Percentiles rank a stretch among this genome's conserved stretches.
Evolutionary conservation across 2,329 filamentous ascomycete genomes (phyloP).

Genomic region (Biscogniauxia mediterranea): DNA sequence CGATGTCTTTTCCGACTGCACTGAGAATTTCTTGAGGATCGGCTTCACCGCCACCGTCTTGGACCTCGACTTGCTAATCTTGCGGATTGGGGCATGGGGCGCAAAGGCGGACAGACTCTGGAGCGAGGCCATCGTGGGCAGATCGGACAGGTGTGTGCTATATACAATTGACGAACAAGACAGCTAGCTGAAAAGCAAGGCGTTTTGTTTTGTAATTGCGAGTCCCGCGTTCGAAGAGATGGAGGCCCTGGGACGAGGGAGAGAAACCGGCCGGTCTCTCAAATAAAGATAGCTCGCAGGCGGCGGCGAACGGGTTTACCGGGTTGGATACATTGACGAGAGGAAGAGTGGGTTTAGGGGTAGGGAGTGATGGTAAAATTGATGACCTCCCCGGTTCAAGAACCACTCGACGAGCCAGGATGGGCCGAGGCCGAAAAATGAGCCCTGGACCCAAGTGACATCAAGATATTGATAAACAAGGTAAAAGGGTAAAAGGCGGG

Average conservation of each 20-base stretch:
- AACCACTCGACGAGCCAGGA: neutral
- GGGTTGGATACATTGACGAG: neutral
- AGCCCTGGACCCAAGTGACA: neutral
- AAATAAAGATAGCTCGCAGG: neutral
- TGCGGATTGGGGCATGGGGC: constrained; percentile 28
- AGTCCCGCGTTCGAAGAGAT: neutral
- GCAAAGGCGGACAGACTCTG: constrained; percentile 31
- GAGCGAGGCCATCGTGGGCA: constrained; percentile 36
- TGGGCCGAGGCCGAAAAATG: neutral
- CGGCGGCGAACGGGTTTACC: neutral
- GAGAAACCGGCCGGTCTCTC: neutral
- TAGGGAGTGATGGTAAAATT: neutral
- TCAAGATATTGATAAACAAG: neutral
- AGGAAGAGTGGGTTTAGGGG: neutral
- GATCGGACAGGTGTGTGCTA: no score
- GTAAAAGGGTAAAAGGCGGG: neutral
- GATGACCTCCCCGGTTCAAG: neutral
- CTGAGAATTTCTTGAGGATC: constrained; percentile 56
- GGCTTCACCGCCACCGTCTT: constrained; percentile 56
- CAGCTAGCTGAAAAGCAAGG: neutral
- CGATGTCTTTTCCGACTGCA: constrained; percentile 60
- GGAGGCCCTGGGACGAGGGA: neutral
- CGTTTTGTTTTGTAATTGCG: neutral
- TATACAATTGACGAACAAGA: neutral
- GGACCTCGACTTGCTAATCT: constrained; percentile 45